These are phyloP conservation scores for Gymnopilus dilepis DNA, from an alignment of 768 basidiomycete species.

Conservation along the genomic window DNA sequence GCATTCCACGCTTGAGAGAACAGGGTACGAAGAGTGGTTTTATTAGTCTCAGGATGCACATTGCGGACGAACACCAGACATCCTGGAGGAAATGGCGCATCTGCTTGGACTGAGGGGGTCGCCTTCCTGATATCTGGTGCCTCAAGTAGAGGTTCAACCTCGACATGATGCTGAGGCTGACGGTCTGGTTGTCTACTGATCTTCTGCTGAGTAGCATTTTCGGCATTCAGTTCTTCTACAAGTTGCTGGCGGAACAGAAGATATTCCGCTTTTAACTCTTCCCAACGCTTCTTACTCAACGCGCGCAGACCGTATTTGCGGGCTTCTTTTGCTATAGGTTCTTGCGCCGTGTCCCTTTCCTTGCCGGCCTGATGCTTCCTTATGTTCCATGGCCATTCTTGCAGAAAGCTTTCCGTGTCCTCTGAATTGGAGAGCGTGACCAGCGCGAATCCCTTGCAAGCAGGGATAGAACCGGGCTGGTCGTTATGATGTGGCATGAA, in stretches of 20 bases:
- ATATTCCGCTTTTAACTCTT: slow-evolving; percentile 70
- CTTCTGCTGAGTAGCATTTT: slow-evolving; percentile 21
- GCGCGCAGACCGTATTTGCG: slow-evolving; percentile 63
- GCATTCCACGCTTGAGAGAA: slow-evolving; percentile 50
- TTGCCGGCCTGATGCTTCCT: neutral
- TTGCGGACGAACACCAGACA: slow-evolving; percentile 77
- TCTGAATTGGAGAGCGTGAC: slow-evolving; percentile 52
- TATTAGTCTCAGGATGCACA: slow-evolving; percentile 78
- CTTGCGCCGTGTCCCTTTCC: slow-evolving; percentile 1
- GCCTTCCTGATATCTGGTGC: neutral
- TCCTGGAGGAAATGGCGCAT: slow-evolving; percentile 59
- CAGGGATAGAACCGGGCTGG: slow-evolving; percentile 54
- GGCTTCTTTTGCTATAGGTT: slow-evolving; percentile 42
- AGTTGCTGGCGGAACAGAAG: slow-evolving; percentile 62
- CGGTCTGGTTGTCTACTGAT: neutral
- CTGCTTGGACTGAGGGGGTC: slow-evolving; percentile 17
- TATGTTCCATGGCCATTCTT: slow-evolving; percentile 66
- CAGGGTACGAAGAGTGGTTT: slow-evolving; percentile 72
- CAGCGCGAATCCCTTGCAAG: slow-evolving; percentile 79
- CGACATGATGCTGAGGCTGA: neutral
- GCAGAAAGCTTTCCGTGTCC: slow-evolving; percentile 48
- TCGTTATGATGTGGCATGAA: slow-evolving; percentile 72
- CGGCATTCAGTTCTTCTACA: slow-evolving; percentile 48
- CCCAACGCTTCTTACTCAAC: slow-evolving; percentile 65
- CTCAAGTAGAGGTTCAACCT: neutral